Conservation (phyloP, 805 yeast genomes). For the Candida patagonica region DNA sequence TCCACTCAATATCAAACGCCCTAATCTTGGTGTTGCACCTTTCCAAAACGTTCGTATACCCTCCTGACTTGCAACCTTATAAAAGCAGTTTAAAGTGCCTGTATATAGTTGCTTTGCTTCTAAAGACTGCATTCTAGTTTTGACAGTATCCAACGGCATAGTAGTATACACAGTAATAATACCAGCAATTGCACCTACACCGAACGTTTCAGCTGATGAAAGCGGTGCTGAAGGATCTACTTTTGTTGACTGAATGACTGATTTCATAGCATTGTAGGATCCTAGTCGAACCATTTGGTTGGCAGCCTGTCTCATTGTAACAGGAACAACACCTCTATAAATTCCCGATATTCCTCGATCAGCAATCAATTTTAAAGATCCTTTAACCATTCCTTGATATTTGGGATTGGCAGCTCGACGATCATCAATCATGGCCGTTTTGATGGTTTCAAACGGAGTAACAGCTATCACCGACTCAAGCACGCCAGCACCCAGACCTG, state of each 20-base stretch:
- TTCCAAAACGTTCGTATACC: conserved; percentile 92
- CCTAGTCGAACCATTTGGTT: conserved; percentile 93
- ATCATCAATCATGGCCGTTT: conserved; percentile 92
- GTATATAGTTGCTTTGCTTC: conserved; percentile 63
- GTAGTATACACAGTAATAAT: conserved; percentile 83
- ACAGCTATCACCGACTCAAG: conserved; percentile 88
- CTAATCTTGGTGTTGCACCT: conserved; percentile 95
- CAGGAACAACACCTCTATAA: conserved; percentile 86
- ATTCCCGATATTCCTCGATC: conserved; percentile 80
- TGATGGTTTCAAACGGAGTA: conserved; percentile 94
- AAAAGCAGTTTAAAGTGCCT: conserved; percentile 76
- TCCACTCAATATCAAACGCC: conserved; percentile 85
- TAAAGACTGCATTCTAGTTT: conserved; percentile 93
- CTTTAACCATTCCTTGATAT: conserved; percentile 54
- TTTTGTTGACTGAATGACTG: conserved; percentile 61
- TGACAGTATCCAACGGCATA: conserved; percentile 93
- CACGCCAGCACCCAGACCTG: conserved; percentile 97
- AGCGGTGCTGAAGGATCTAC: conserved; percentile 66
- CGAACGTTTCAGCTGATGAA: conserved; percentile 69
- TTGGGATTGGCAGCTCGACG: conserved; percentile 67
- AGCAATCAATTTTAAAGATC: conserved; percentile 52
- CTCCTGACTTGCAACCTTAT: conserved; percentile 70
- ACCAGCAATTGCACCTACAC: conserved; percentile 87
- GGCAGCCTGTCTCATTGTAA: conserved; percentile 90
- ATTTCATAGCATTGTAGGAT: conserved; percentile 80